A percentile compares a stretch with the other conserved stretches of the same genome.
These are phyloP conservation scores for Candida railenensis DNA, from an alignment of 805 yeast genomes.

Conservation along the genomic window DNA sequence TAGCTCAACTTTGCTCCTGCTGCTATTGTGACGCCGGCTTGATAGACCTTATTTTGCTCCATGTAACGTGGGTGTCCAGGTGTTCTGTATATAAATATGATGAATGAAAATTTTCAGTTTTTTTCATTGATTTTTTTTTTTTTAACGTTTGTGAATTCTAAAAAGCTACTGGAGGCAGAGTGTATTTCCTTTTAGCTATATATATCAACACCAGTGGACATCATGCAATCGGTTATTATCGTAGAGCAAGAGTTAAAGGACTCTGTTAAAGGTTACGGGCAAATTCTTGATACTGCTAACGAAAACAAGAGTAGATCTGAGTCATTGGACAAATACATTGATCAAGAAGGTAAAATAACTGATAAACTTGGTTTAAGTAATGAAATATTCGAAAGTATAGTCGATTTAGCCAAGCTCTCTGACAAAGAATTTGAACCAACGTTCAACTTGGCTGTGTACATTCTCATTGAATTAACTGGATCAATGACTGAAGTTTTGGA, in stretches of 20 bases:
- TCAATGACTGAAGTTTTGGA: background rate
- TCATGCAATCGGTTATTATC: slow-evolving; percentile 43
- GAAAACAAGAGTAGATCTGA: slow-evolving; percentile 27
- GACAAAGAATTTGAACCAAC: slow-evolving; percentile 47
- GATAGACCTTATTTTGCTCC: too few species aligned
- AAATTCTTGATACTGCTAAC: slow-evolving; percentile 33
- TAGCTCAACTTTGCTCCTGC: too few species aligned
- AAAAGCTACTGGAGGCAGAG: slow-evolving; percentile 2
- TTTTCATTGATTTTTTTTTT: background rate
- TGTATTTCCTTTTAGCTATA: background rate
- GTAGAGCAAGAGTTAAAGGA: slow-evolving; percentile 43
- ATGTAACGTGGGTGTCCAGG: background rate
- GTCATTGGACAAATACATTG: slow-evolving; percentile 20
- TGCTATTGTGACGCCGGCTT: too few species aligned
- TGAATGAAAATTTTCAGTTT: slow-evolving; percentile 3
- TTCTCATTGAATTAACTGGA: slow-evolving; percentile 31
- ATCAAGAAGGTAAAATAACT: slow-evolving; percentile 20
- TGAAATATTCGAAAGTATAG: slow-evolving; percentile 26
- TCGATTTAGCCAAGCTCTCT: slow-evolving; percentile 29
- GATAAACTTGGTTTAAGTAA: slow-evolving; percentile 28
- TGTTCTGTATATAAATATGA: slow-evolving; percentile 4
- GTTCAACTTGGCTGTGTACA: slow-evolving; percentile 39
- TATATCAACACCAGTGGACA: background rate
- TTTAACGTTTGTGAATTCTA: background rate
- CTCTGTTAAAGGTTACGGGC: slow-evolving; percentile 39